These are phyloP conservation scores for Alternaria brassicae DNA, from an alignment of 2,329 filamentous ascomycete genomes.

Conservation along the genomic window DNA sequence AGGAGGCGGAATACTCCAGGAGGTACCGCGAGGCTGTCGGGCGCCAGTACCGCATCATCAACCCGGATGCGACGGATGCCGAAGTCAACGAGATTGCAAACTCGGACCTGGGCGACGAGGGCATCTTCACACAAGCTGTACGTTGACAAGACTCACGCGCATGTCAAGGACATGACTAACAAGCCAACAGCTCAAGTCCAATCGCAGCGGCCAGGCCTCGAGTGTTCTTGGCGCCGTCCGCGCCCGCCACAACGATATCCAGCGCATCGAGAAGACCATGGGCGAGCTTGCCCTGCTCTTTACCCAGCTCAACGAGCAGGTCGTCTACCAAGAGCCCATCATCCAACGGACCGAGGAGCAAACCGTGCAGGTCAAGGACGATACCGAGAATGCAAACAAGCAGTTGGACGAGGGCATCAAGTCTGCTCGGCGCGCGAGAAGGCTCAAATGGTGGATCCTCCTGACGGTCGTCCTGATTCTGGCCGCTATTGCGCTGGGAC, in stretches of 20 bases:
- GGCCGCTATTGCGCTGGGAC: constrained; percentile 57
- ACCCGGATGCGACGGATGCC: constrained; percentile 77
- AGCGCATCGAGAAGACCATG: constrained; percentile 79
- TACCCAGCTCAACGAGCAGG: constrained; percentile 75
- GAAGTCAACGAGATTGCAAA: constrained; percentile 74
- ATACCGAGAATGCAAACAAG: constrained; percentile 72
- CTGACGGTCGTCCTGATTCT: constrained; percentile 61
- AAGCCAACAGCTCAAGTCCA: constrained; percentile 69
- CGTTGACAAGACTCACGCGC: constrained; percentile 42
- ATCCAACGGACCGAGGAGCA: constrained; percentile 69
- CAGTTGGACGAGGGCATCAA: constrained; percentile 73
- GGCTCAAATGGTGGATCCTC: constrained; percentile 83
- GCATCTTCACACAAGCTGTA: constrained; percentile 84
- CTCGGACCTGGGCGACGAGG: constrained; percentile 77
- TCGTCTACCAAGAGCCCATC: constrained; percentile 73
- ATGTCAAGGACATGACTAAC: constrained; percentile 3
- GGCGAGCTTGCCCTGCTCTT: constrained; percentile 74
- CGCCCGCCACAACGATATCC: constrained; percentile 82
- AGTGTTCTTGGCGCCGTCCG: constrained; percentile 79
- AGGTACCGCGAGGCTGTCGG: constrained; percentile 79
- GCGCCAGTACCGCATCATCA: constrained; percentile 81
- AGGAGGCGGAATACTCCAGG: constrained; percentile 74
- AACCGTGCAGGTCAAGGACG: constrained; percentile 69
- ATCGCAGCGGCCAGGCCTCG: constrained; percentile 75
- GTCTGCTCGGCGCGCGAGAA: constrained; percentile 70